Evolutionary conservation across 148 eudicot species (phyloP).

Genomic region (Rhododendron griersonianum): DNA sequence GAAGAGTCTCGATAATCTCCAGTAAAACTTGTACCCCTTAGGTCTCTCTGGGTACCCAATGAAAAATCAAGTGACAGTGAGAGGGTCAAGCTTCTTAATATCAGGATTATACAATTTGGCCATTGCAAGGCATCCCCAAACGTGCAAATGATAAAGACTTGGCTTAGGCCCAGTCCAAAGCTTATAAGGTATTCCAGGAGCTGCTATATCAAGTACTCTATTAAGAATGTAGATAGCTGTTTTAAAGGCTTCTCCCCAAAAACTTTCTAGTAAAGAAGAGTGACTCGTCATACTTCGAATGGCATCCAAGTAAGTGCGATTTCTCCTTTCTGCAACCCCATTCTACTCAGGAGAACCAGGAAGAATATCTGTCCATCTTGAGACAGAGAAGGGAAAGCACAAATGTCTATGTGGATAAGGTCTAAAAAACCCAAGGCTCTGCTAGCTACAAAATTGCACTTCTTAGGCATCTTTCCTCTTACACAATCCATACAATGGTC

Average conservation of each 20-base stretch:
- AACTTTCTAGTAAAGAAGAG: neutral
- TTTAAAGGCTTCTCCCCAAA: neutral
- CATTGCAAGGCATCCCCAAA: too few relatives aligned
- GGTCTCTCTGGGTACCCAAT: too few relatives aligned
- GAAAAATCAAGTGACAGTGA: too few relatives aligned
- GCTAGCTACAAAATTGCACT: neutral
- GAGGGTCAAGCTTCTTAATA: too few relatives aligned
- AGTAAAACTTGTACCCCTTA: neutral
- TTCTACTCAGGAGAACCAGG: neutral
- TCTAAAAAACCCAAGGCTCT: neutral
- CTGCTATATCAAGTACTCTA: neutral
- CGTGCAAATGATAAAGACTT: neutral
- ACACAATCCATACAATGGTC: neutral
- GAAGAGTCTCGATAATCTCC: neutral
- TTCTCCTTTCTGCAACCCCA: neutral
- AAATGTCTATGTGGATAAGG: neutral
- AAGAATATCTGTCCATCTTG: neutral
- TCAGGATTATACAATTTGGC: too few relatives aligned
- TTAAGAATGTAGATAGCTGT: neutral
- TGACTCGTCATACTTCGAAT: neutral
- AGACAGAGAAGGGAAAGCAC: neutral
- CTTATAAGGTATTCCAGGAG: neutral
- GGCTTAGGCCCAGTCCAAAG: neutral
- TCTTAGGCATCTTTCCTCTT: neutral
- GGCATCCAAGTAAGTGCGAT: neutral